These are phyloP conservation scores for Colletotrichum limetticola DNA, from an alignment of 2,329 filamentous ascomycete species.

Conservation along the genomic window DNA sequence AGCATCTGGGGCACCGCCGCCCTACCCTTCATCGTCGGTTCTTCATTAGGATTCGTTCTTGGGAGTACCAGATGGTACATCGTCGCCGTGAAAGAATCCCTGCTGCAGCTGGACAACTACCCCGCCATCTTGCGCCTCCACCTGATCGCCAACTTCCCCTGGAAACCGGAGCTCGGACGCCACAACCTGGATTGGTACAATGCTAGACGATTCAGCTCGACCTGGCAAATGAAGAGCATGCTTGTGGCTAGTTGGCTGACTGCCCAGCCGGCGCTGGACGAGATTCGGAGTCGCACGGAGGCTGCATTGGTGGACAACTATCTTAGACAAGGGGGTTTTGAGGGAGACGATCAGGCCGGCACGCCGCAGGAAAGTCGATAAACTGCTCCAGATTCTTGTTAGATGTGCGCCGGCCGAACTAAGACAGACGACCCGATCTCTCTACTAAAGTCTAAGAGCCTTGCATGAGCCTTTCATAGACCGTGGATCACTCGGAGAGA, in stretches of 20 bases:
- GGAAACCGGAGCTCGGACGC: slow-evolving; percentile 31
- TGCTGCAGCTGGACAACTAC: slow-evolving; percentile 37
- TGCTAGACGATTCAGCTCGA: slow-evolving; percentile 26
- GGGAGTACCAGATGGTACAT: slow-evolving; percentile 38
- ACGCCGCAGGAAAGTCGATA: background rate
- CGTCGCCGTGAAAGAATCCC: slow-evolving; percentile 32
- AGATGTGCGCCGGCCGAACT: too few species aligned
- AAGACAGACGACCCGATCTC: background rate
- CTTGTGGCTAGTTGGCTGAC: slow-evolving; percentile 39
- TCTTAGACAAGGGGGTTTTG: background rate
- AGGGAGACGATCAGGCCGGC: background rate
- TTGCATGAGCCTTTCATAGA: too few species aligned
- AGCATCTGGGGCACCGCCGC: slow-evolving; percentile 38
- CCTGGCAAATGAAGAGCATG: slow-evolving; percentile 37
- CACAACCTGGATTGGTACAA: slow-evolving; percentile 30
- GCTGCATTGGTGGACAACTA: slow-evolving; percentile 30
- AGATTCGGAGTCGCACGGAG: slow-evolving; percentile 36
- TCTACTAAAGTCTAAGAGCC: too few species aligned
- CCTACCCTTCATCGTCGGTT: slow-evolving; percentile 38
- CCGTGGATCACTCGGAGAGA: too few species aligned
- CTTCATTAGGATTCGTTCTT: slow-evolving; percentile 37
- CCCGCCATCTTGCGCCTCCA: slow-evolving; percentile 38
- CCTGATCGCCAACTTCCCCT: slow-evolving; percentile 39
- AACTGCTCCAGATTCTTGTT: background rate
- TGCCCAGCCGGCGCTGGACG: slow-evolving; percentile 37